Conservation (phyloP, 176 grass and related monocot genomes). For the Avena insularis region DNA sequence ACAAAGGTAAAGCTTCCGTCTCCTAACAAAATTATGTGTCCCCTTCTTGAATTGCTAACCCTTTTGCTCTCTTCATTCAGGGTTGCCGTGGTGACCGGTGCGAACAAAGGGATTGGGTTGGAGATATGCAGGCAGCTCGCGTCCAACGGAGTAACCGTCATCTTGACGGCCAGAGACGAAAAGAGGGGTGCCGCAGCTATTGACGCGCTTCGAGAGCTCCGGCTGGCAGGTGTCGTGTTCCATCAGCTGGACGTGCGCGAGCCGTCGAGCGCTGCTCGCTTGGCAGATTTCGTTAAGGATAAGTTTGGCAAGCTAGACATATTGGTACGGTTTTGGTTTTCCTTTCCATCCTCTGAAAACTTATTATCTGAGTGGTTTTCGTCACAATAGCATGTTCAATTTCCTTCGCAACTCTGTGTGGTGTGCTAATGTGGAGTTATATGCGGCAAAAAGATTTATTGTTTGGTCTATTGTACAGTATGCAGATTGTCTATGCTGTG, state of each 20-base stretch:
- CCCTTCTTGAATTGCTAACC: too few species aligned
- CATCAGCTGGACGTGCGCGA: slow-evolving; percentile 48
- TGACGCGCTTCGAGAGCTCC: not conserved
- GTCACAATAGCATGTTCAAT: too few species aligned
- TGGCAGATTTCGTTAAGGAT: slow-evolving; percentile 46
- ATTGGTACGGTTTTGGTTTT: slow-evolving; percentile 21
- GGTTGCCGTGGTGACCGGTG: slow-evolving; percentile 64
- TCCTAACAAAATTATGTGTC: not conserved
- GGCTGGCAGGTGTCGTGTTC: slow-evolving; percentile 38
- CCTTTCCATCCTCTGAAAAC: not conserved
- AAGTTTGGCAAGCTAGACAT: slow-evolving; percentile 61
- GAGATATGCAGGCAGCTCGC: slow-evolving; percentile 59
- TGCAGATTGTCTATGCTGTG: not conserved
- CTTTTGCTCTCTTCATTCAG: slow-evolving; percentile 11
- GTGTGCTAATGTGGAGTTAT: not conserved
- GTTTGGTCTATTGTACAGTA: not conserved
- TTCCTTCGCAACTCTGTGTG: not conserved
- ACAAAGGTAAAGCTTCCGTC: not conserved
- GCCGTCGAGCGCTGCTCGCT: slow-evolving; percentile 18
- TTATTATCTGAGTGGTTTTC: not conserved
- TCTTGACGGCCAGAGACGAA: slow-evolving; percentile 58
- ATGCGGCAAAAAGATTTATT: not conserved
- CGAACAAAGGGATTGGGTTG: slow-evolving; percentile 57
- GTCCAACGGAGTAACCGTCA: slow-evolving; percentile 41
- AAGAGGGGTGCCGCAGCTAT: slow-evolving; percentile 38